phyloP scores from a whole-genome alignment of 495 filamentous ascomycete genomes.

The Niebla homalea region DNA sequence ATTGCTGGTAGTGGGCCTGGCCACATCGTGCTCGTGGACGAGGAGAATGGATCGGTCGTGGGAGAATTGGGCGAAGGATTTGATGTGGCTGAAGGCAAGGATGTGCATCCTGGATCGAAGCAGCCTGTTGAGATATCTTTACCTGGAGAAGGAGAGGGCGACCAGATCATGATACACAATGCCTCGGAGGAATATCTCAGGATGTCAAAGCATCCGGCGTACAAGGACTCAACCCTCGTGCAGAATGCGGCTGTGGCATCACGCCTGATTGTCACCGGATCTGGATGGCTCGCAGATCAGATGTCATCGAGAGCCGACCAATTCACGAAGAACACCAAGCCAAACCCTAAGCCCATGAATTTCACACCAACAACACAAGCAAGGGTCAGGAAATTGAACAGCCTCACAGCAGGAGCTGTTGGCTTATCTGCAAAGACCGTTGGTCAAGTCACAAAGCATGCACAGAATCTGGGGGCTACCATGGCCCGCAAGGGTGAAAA shows the following conservation, averaged over 20 bases:
- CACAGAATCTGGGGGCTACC: constrained; percentile 76
- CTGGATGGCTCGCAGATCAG: constrained; percentile 61
- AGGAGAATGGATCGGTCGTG: constrained; percentile 89
- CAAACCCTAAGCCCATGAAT: constrained; percentile 62
- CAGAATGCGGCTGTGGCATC: constrained; percentile 84
- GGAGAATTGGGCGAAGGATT: constrained; percentile 80
- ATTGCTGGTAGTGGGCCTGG: constrained; percentile 40
- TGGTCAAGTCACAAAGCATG: constrained; percentile 62
- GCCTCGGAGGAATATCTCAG: constrained; percentile 67
- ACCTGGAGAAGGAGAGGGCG: constrained; percentile 54
- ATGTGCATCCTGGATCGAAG: constrained; percentile 72
- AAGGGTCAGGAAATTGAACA: constrained; percentile 74
- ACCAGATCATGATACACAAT: constrained; percentile 59
- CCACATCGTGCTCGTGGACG: constrained; percentile 86
- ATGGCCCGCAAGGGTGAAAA: constrained; percentile 50
- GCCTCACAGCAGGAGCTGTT: constrained; percentile 61
- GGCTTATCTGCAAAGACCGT: constrained; percentile 73
- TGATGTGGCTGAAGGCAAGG: constrained; percentile 59
- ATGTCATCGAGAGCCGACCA: constrained; percentile 62
- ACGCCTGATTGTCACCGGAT: constrained; percentile 80
- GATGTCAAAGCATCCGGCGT: constrained; percentile 75
- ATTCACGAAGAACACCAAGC: constrained; percentile 68
- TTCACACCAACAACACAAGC: constrained; percentile 79
- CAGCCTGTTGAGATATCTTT: constrained; percentile 85
- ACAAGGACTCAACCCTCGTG: constrained; percentile 73